Evolutionary conservation across 345 rosid species (phyloP).

Genomic region (Eucalyptus lansdowneana): DNA sequence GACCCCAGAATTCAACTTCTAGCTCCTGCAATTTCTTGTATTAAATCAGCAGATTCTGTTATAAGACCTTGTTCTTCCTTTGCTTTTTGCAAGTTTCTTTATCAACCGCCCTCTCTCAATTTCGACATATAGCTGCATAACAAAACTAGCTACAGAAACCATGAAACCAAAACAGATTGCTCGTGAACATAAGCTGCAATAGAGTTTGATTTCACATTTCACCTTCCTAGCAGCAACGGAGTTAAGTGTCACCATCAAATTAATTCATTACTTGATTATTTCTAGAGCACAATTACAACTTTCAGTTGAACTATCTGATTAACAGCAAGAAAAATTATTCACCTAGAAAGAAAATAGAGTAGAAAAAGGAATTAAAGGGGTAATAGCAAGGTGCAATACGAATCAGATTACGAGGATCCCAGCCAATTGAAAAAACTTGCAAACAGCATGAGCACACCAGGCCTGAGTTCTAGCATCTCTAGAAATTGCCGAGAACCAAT

Average conservation of each 20-base stretch:
- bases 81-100: constrained; percentile 22
- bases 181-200: background rate
- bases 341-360: too few relatives aligned
- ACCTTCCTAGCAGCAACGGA: constrained; percentile 85
- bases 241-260: constrained; percentile 17
- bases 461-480: too few relatives aligned
- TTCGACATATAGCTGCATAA: constrained; percentile 65
- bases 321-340: too few relatives aligned
- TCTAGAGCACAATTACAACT: background rate
- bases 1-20: too few relatives aligned
- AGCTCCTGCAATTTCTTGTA: constrained; percentile 78
- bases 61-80: constrained; percentile 70
- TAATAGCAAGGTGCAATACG: too few relatives aligned
- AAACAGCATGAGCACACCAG: too few relatives aligned
- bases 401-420: too few relatives aligned
- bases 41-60: constrained; percentile 88
- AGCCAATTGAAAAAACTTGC: too few relatives aligned
- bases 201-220: background rate
- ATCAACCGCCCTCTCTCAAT: constrained; percentile 76
- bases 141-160: background rate
- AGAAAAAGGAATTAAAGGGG: too few relatives aligned
- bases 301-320: background rate
- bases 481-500: too few relatives aligned
- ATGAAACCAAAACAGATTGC: background rate
- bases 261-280: too few relatives aligned